Percentiles rank a stretch among this genome's conserved stretches.
Conservation (phyloP, 805 yeast genomes). For the Candida boidinii region DNA sequence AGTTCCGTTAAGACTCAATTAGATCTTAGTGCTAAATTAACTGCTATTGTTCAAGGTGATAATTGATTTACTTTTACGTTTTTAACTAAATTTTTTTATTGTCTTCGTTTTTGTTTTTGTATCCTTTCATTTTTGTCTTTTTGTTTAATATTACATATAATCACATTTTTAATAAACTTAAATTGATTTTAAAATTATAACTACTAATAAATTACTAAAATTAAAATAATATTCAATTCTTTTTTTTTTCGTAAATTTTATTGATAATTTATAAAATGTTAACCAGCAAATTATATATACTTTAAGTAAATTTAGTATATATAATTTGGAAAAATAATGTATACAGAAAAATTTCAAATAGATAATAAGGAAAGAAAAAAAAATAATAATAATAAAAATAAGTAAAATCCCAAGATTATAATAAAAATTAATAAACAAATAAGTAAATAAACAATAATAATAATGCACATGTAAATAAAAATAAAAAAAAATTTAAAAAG, state of each 20-base stretch:
- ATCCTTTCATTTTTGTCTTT: neutral
- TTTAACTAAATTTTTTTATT: neutral
- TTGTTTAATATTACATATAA: neutral
- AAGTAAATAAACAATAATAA: neutral
- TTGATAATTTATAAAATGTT: too few species aligned
- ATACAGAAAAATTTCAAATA: neutral
- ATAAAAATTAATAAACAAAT: too few species aligned
- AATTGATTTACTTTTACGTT: neutral
- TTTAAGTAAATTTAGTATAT: neutral
- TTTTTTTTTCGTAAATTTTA: too few species aligned
- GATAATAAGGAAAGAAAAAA: neutral
- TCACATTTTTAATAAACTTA: constrained; percentile 1
- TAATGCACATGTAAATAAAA: too few species aligned
- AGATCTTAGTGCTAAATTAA: constrained; percentile 67
- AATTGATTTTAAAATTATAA: too few species aligned
- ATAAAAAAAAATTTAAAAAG: constrained; percentile 1
- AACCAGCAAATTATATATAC: too few species aligned
- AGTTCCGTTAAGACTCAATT: constrained; percentile 79
- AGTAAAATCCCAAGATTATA: neutral
- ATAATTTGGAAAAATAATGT: neutral
- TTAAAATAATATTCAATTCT: too few species aligned
- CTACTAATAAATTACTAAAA: too few species aligned
- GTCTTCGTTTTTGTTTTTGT: neutral
- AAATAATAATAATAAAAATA: neutral
- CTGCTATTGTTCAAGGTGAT: constrained; percentile 27